phyloP scores from a whole-genome alignment of 176 grass and related monocot genomes.

The barley (Hordeum vulgare) region DNA sequence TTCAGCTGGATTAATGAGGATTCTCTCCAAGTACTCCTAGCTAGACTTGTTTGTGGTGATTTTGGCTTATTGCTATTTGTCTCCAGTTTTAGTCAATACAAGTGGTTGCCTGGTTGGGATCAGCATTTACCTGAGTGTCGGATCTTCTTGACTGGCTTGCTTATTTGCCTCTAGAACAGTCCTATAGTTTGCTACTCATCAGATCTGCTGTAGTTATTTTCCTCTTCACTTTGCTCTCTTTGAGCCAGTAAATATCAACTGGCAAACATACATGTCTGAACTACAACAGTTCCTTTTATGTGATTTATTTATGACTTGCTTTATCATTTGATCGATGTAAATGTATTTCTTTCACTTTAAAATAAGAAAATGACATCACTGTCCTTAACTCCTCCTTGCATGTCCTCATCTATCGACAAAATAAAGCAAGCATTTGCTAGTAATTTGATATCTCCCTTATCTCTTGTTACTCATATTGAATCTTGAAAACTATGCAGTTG shows the following conservation, averaged over 20 bases:
- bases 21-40: neutral
- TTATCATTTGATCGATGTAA: neutral
- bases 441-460: neutral
- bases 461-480: slow-evolving; percentile 1
- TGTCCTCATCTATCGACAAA: neutral
- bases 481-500: slow-evolving; percentile 60
- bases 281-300: slow-evolving; percentile 5
- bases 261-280: neutral
- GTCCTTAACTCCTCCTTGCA: neutral
- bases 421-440: neutral
- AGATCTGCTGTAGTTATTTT: neutral
- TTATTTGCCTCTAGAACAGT: slow-evolving; percentile 13
- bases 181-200: neutral
- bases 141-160: neutral
- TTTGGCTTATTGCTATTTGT: slow-evolving; percentile 15
- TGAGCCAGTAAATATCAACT: slow-evolving; percentile 6
- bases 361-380: neutral
- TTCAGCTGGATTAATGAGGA: neutral
- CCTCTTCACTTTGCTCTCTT: neutral
- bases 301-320: neutral
- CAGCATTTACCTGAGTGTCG: neutral
- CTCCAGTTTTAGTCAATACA: neutral
- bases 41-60: neutral
- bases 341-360: neutral
- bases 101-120: neutral